Percentiles rank a stretch among this genome's conserved stretches.
Evolutionary conservation across 2,329 filamentous ascomycete species (phyloP).

Genomic region (Biscogniauxia sp.): DNA sequence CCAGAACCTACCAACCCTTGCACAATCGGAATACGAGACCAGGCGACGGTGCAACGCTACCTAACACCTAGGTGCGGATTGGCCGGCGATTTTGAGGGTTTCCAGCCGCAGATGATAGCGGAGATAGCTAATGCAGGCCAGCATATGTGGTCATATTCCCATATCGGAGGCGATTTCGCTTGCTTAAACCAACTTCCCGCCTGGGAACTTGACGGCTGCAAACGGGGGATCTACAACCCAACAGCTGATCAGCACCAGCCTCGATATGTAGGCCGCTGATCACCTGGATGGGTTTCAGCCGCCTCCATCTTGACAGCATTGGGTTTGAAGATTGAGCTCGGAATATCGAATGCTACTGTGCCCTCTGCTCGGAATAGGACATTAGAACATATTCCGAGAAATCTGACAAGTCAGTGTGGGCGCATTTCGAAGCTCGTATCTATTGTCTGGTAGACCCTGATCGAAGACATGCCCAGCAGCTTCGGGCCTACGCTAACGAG

Average conservation of each 20-base stretch:
- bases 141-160: slow-evolving; percentile 4
- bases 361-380: neutral
- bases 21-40: slow-evolving; percentile 19
- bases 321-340: neutral
- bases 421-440: neutral
- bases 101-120: slow-evolving; percentile 17
- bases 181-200: neutral
- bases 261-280: neutral
- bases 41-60: slow-evolving; percentile 19
- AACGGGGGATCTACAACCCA: neutral
- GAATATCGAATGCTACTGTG: neutral
- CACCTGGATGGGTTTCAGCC: neutral
- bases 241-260: slow-evolving; percentile 1
- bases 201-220: neutral
- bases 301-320: neutral
- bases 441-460: neutral
- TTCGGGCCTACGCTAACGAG: neutral
- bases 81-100: slow-evolving; percentile 11
- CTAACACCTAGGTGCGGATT: slow-evolving; percentile 12
- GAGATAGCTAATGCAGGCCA: slow-evolving; percentile 18
- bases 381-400: neutral
- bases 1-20: slow-evolving; percentile 14
- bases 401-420: neutral
- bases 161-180: neutral
- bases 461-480: neutral